phyloP scores from a whole-genome alignment of 2,329 filamentous ascomycete species.

The Aspergillus sp. region DNA sequence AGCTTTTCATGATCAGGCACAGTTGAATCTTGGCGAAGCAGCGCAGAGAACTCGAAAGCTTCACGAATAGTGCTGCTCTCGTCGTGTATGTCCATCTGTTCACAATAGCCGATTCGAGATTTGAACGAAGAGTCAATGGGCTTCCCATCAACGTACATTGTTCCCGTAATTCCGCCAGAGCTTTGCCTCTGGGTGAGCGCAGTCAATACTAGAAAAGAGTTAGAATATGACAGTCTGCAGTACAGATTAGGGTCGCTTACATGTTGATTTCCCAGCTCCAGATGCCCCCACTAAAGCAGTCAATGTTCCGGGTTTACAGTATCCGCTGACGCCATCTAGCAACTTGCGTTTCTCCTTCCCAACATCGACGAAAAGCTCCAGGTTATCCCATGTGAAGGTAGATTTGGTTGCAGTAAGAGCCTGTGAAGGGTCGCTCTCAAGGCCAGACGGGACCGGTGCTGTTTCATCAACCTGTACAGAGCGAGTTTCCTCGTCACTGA shows the following conservation, averaged over 20 bases:
- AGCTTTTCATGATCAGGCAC: conserved; percentile 57
- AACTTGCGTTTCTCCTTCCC: conserved; percentile 57
- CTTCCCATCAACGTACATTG: conserved; percentile 64
- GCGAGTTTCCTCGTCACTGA: conserved; percentile 26
- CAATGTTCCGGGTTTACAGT: conserved; percentile 72
- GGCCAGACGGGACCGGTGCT: conserved; percentile 17
- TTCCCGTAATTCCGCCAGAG: conserved; percentile 58
- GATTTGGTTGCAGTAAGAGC: conserved; percentile 54
- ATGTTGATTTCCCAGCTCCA: conserved; percentile 65
- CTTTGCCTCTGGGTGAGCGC: conserved; percentile 68
- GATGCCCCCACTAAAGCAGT: conserved; percentile 76
- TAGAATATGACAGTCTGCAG: not conserved
- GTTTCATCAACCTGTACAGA: conserved; percentile 24
- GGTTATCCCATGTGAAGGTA: conserved; percentile 66
- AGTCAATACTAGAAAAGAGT: conserved; percentile 61
- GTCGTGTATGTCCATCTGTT: conserved; percentile 69
- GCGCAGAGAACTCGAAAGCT: conserved; percentile 64
- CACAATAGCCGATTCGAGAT: conserved; percentile 65
- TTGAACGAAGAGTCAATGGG: conserved; percentile 60
- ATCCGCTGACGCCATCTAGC: conserved; percentile 67
- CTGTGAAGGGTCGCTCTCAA: conserved; percentile 24
- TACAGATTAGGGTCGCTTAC: conserved; percentile 20
- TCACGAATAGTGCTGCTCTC: conserved; percentile 64
- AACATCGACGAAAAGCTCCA: conserved; percentile 67
- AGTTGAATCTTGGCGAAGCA: conserved; percentile 55